A percentile compares a stretch with the other conserved stretches of the same genome.
These are phyloP conservation scores for Rosa rugosa DNA, from an alignment of 306 rosid genomes.

Conservation along the genomic window DNA sequence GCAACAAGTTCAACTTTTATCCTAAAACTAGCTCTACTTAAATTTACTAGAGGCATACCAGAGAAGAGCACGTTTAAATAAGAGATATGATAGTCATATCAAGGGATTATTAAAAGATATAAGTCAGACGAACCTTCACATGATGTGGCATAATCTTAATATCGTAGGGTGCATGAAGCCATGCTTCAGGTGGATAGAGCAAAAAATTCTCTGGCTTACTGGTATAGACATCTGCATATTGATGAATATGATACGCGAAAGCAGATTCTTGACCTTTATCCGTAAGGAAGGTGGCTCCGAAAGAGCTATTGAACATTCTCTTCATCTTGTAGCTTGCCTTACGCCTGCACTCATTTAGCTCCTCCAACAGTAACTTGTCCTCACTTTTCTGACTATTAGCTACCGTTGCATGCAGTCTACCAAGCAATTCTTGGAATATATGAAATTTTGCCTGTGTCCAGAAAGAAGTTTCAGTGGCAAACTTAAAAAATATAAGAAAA, in stretches of 20 bases:
- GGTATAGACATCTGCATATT: slow-evolving; percentile 97
- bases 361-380: slow-evolving; percentile 56
- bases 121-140: slow-evolving; percentile 61
- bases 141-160: slow-evolving; percentile 98
- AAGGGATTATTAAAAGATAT: not conserved
- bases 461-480: slow-evolving; percentile 24
- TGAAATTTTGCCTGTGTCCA: slow-evolving; percentile 82
- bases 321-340: slow-evolving; percentile 71
- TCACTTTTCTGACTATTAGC: slow-evolving; percentile 46
- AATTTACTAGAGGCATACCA: not conserved
- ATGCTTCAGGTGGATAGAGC: slow-evolving; percentile 78
- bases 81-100: not conserved
- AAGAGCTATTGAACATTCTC: slow-evolving; percentile 72
- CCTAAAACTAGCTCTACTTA: not conserved
- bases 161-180: slow-evolving; percentile 92
- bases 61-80: too few species aligned
- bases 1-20: not conserved
- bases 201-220: slow-evolving; percentile 96
- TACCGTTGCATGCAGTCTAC: slow-evolving; percentile 76
- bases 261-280: slow-evolving; percentile 97
- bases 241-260: slow-evolving; percentile 91
- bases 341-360: slow-evolving; percentile 65
- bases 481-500: not conserved
- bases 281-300: slow-evolving; percentile 89
- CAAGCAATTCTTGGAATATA: slow-evolving; percentile 79